A percentile compares a stretch with the other conserved stretches of the same genome.
Evolutionary conservation across 2,329 filamentous ascomycete species (phyloP).

Genomic region (Grosmannia huntii): DNA sequence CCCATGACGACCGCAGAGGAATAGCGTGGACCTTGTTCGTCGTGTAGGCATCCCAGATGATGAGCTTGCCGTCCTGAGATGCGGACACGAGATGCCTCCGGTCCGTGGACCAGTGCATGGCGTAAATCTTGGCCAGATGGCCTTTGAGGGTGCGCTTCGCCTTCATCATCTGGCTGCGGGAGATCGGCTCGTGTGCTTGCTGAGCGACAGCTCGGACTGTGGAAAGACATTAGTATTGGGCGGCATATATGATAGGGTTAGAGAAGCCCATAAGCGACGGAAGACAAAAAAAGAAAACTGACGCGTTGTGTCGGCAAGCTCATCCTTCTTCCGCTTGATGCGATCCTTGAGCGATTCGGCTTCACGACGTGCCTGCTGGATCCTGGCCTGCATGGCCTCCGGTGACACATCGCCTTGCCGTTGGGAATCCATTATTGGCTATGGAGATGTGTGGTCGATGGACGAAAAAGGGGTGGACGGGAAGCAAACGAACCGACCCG

Average conservation of each 20-base stretch:
- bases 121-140: slow-evolving; percentile 97
- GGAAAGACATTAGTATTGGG: slow-evolving; percentile 5
- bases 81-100: slow-evolving; percentile 93
- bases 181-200: slow-evolving; percentile 82
- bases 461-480: neutral
- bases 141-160: slow-evolving; percentile 94
- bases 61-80: slow-evolving; percentile 97
- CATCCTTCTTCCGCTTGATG: slow-evolving; percentile 99
- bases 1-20: slow-evolving; percentile 92
- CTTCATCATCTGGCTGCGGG: slow-evolving; percentile 89
- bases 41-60: slow-evolving; percentile 99
- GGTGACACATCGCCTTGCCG: slow-evolving; percentile 51
- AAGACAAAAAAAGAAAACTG: slow-evolving; percentile 31
- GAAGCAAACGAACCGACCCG: neutral
- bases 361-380: slow-evolving; percentile 86
- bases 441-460: neutral
- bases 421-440: slow-evolving; percentile 38
- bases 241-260: neutral
- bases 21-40: slow-evolving; percentile 99
- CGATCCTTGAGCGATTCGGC: slow-evolving; percentile 95
- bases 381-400: slow-evolving; percentile 82
- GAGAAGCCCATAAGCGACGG: neutral
- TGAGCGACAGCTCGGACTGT: slow-evolving; percentile 85
- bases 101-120: slow-evolving; percentile 99
- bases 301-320: slow-evolving; percentile 95